phyloP scores from a whole-genome alignment of 1,284 basidiomycete genomes.

The Cutaneotrichosporon sp. region DNA sequence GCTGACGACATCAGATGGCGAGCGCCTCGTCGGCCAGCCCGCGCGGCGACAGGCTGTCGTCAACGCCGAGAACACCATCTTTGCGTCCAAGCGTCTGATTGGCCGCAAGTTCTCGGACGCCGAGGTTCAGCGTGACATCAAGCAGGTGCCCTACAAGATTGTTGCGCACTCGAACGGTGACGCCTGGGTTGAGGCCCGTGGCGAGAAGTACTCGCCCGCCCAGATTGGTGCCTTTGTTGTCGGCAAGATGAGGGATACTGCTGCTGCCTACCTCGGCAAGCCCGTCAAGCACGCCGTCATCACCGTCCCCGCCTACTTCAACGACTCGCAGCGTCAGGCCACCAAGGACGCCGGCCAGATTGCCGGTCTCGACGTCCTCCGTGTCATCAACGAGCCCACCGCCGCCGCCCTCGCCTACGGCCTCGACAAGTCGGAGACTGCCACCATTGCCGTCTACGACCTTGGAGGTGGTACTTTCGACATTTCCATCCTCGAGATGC shows the following conservation, averaged over 20 bases:
- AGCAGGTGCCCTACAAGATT: conserved; percentile 69
- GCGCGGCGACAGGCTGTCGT: conserved; percentile 97
- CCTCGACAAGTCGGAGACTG: conserved; percentile 74
- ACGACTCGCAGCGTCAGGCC: conserved; percentile 97
- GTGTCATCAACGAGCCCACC: conserved; percentile 98
- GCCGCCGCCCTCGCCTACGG: conserved; percentile 97
- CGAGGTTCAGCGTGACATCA: conserved; percentile 88
- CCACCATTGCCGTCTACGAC: conserved; percentile 95
- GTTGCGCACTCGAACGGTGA: conserved; percentile 63
- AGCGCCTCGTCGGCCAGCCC: conserved; percentile 90
- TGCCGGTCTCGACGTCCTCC: conserved; percentile 93
- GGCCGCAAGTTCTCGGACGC: conserved; percentile 90
- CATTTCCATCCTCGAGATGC: conserved; percentile 98
- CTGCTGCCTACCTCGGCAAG: conserved; percentile 87
- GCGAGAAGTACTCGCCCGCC: conserved; percentile 61
- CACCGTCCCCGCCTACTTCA: conserved; percentile 98
- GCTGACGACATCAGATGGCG: conserved; percentile 59
- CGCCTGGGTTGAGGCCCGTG: conserved; percentile 70
- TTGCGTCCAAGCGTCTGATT: conserved; percentile 94
- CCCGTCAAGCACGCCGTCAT: conserved; percentile 94
- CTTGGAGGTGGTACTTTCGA: conserved; percentile 93
- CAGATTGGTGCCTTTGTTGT: conserved; percentile 78
- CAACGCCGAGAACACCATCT: conserved; percentile 91
- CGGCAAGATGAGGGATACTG: conserved; percentile 94
- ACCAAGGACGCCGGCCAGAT: conserved; percentile 99